These are phyloP conservation scores for Cicer bijugum DNA, from an alignment of 306 rosid genomes.

Conservation along the genomic window DNA sequence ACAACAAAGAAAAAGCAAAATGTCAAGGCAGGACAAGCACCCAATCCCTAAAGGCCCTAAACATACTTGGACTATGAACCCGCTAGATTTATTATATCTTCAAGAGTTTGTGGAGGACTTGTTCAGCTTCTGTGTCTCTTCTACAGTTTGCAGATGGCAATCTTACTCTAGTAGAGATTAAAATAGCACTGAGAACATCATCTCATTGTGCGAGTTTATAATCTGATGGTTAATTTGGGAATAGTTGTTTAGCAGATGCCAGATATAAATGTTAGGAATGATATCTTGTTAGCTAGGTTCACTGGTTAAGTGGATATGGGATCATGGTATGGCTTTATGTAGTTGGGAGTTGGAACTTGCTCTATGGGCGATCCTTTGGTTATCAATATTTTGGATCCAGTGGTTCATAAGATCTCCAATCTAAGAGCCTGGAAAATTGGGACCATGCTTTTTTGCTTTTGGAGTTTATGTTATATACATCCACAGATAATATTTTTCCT, in stretches of 20 bases:
- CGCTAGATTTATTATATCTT: neutral
- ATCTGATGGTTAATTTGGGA: conserved; percentile 1
- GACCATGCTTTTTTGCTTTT: neutral
- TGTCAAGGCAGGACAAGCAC: no score
- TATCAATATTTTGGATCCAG: conserved; percentile 1
- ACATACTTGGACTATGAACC: neutral
- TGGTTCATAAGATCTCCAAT: neutral
- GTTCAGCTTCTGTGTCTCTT: neutral
- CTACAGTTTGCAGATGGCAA: conserved; percentile 1
- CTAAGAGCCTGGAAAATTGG: neutral
- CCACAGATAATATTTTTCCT: neutral
- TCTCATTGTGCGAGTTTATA: neutral
- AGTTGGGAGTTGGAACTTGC: conserved; percentile 1
- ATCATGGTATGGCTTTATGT: neutral
- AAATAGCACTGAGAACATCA: neutral
- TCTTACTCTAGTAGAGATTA: neutral
- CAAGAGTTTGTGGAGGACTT: neutral
- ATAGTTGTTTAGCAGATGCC: neutral
- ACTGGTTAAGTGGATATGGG: neutral
- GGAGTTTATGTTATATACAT: neutral
- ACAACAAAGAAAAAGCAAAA: neutral
- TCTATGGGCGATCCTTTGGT: neutral
- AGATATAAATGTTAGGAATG: neutral
- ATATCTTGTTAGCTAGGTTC: neutral
- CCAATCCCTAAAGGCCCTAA: neutral